Evolutionary conservation across 331 rosid species (phyloP).

Genomic region (Rosa hybrid): DNA sequence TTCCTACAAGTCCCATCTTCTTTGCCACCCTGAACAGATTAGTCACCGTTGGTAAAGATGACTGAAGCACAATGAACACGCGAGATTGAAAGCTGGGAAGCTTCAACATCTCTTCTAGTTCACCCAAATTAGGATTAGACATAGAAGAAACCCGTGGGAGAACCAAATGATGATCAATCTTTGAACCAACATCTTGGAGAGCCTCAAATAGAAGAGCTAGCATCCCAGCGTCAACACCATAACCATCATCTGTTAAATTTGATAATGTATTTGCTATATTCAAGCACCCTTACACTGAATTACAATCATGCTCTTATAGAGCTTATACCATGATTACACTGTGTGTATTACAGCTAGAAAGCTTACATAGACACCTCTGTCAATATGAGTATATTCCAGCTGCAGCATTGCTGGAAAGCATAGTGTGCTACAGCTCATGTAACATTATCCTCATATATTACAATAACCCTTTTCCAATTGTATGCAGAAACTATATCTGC

Average conservation of each 20-base stretch:
- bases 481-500: background rate
- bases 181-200: slow-evolving; percentile 19
- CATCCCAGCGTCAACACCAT: slow-evolving; percentile 17
- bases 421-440: too few relatives aligned
- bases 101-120: slow-evolving; percentile 16
- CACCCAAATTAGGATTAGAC: slow-evolving; percentile 6
- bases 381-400: too few relatives aligned
- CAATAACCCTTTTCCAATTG: slow-evolving; percentile 17
- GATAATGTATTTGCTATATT: too few relatives aligned
- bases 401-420: too few relatives aligned
- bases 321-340: too few relatives aligned
- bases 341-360: too few relatives aligned
- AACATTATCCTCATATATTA: slow-evolving; percentile 7
- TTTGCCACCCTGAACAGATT: slow-evolving; percentile 18
- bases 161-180: slow-evolving; percentile 23
- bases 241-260: too few relatives aligned
- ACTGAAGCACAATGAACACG: slow-evolving; percentile 16
- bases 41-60: slow-evolving; percentile 5
- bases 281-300: too few relatives aligned
- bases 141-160: slow-evolving; percentile 18
- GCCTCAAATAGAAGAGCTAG: slow-evolving; percentile 10
- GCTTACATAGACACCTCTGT: too few relatives aligned
- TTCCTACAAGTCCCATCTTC: slow-evolving; percentile 41
- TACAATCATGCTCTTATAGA: too few relatives aligned
- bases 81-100: slow-evolving; percentile 22